Percentiles rank a stretch among this genome's conserved stretches.
phyloP scores from a whole-genome alignment of 768 basidiomycete species.

The Boletus barrowsii region DNA sequence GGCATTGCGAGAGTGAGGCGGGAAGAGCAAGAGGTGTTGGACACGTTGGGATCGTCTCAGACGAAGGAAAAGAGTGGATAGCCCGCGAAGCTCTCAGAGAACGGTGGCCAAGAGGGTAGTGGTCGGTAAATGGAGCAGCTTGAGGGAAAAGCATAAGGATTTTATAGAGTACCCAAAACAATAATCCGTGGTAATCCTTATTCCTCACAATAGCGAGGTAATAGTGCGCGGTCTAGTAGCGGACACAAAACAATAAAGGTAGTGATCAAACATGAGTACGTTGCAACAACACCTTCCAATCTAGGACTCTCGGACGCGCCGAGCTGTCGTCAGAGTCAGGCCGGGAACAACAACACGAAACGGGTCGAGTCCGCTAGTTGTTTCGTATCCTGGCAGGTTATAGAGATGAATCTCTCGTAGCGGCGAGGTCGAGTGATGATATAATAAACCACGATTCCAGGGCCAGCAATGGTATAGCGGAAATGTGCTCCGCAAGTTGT shows the following conservation, averaged over 20 bases:
- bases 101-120: slow-evolving; percentile 7
- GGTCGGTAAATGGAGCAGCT: neutral
- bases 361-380: neutral
- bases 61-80: slow-evolving; percentile 29
- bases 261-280: slow-evolving; percentile 4
- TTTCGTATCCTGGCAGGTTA: neutral
- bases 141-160: neutral
- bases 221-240: neutral
- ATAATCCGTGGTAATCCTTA: slow-evolving; percentile 6
- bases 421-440: too few species aligned
- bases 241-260: slow-evolving; percentile 14
- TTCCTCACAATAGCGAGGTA: neutral
- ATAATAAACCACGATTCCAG: too few species aligned
- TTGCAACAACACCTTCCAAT: slow-evolving; percentile 26
- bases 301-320: slow-evolving; percentile 4
- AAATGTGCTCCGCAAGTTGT: too few species aligned
- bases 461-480: too few species aligned
- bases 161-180: slow-evolving; percentile 22
- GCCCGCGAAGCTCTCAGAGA: slow-evolving; percentile 22
- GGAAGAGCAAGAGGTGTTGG: neutral
- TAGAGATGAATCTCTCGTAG: too few species aligned
- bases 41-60: slow-evolving; percentile 21
- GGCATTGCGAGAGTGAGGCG: slow-evolving; percentile 3
- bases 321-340: neutral
- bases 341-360: neutral